phyloP scores from a whole-genome alignment of 2,329 filamentous ascomycete genomes.

The Trichoderma lentiforme region DNA sequence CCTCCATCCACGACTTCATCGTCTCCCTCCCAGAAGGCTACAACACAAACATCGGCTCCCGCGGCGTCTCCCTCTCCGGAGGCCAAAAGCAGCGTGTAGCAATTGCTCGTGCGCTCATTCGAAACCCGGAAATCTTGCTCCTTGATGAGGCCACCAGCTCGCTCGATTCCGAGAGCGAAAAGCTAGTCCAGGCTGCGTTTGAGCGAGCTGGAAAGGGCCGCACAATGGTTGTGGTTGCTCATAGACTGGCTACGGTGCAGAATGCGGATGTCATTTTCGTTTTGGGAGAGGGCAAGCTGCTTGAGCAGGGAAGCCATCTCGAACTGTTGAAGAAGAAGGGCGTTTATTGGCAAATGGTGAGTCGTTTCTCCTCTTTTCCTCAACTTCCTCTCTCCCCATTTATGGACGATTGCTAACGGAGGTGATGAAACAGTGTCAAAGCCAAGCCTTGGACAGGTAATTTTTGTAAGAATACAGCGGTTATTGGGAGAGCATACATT shows the following conservation, averaged over 20 bases:
- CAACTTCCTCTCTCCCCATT: neutral
- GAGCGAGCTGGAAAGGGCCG: slow-evolving; percentile 58
- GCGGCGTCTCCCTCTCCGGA: slow-evolving; percentile 65
- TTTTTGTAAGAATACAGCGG: neutral
- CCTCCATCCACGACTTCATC: slow-evolving; percentile 70
- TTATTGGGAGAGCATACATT: neutral
- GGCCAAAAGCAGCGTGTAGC: slow-evolving; percentile 69
- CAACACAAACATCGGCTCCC: slow-evolving; percentile 63
- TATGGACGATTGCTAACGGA: slow-evolving; percentile 23
- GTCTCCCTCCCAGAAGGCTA: slow-evolving; percentile 64
- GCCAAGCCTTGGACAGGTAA: slow-evolving; percentile 54
- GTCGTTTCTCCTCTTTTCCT: slow-evolving; percentile 24
- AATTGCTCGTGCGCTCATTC: slow-evolving; percentile 66
- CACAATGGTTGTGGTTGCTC: slow-evolving; percentile 74
- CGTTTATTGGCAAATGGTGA: slow-evolving; percentile 57
- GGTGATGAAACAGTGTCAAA: slow-evolving; percentile 48
- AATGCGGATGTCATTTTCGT: slow-evolving; percentile 80
- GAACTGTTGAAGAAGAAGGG: slow-evolving; percentile 51
- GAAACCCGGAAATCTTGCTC: slow-evolving; percentile 62
- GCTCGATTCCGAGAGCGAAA: slow-evolving; percentile 61
- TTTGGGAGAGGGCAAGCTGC: slow-evolving; percentile 59
- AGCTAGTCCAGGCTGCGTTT: slow-evolving; percentile 64
- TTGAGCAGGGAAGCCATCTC: slow-evolving; percentile 52
- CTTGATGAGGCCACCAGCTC: slow-evolving; percentile 72
- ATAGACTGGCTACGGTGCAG: slow-evolving; percentile 72